Evolutionary conservation across 495 filamentous ascomycete species (phyloP), one percentile per base, ranked within the genome.

Genomic region (Staphylotrichum tortipilum): DNA sequence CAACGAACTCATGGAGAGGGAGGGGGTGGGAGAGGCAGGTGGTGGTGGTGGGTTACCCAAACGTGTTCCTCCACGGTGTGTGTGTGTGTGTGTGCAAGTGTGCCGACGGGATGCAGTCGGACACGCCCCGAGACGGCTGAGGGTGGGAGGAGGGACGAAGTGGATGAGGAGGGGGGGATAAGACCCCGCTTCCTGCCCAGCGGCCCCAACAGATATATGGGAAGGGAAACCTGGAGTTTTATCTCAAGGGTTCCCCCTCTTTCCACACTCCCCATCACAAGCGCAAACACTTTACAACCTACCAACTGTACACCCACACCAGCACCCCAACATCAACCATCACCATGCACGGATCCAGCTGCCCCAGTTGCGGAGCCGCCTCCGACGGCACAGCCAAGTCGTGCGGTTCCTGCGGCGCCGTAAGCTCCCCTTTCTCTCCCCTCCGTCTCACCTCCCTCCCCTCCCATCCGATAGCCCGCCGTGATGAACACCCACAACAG

Each of bases 361-460:
- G 73, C 69, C 73, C 73, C 66, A 76, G 72, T 66, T 76, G 73
- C 68, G 69, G 71, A 44, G 57, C 58, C 58, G 52, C 55, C 49
- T 62, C 65, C 45, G 57, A 61, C 44, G 66, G 69, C 44, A 51
- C 56, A 14, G 18, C 33, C 59, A 76, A 76, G 71, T 62, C 66
- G 36, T 76, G 73, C 68, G 57, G 56, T 35, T 54, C 64, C 18
- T 76, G 73, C 68, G 71, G 73, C 15, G 71, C 73, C 53, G 73
- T 76, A 68, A 63, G 73, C 65, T 6, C 22, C 22, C 22, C 33
- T 52, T 18, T n/a, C 43, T 44, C 37, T 3, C 21, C 14, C 23
- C 34, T 10, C 19, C 26, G 17, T 4, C 5, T 24, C 26, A 26
- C 44, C 9, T 9, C 33, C 30, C 18, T 17, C 15, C 7, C 11